A percentile compares a stretch with the other conserved stretches of the same genome.
Evolutionary conservation across 768 basidiomycete species (phyloP).

Genomic region (Serendipita sp.): DNA sequence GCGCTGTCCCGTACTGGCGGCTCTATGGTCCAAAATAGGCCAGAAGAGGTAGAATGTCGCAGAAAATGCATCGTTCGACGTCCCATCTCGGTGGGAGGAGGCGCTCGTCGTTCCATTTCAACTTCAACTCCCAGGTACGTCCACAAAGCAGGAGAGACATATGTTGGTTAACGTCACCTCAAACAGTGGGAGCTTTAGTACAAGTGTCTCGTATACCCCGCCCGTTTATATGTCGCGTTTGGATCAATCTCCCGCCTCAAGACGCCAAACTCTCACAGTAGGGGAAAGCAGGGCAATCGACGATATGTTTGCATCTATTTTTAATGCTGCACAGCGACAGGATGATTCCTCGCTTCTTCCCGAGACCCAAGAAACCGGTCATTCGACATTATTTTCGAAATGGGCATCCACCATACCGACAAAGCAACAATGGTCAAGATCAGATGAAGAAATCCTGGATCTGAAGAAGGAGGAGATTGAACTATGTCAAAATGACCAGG

Average conservation of each 20-base stretch:
- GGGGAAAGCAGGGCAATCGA: constrained; percentile 51
- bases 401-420: neutral
- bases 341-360: constrained; percentile 10
- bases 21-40: too few relatives aligned
- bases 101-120: neutral
- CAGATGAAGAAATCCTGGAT: constrained; percentile 42
- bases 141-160: neutral
- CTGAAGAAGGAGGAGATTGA: constrained; percentile 60
- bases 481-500: constrained; percentile 46
- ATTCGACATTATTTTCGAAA: constrained; percentile 13
- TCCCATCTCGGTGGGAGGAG: too few relatives aligned
- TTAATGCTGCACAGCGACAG: constrained; percentile 29
- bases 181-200: too few relatives aligned
- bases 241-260: constrained; percentile 10
- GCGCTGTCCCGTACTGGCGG: too few relatives aligned
- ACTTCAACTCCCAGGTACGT: neutral
- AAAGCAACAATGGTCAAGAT: constrained; percentile 31
- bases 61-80: too few relatives aligned
- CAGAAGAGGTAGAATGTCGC: too few relatives aligned
- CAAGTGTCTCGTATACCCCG: too few relatives aligned
- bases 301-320: constrained; percentile 60
- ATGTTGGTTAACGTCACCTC: too few relatives aligned
- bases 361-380: constrained; percentile 15
- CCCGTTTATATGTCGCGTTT: neutral
- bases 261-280: constrained; percentile 48